These are phyloP conservation scores for Ogataea hybrid DNA, from an alignment of 1,139 yeast genomes.

Conservation along the genomic window DNA sequence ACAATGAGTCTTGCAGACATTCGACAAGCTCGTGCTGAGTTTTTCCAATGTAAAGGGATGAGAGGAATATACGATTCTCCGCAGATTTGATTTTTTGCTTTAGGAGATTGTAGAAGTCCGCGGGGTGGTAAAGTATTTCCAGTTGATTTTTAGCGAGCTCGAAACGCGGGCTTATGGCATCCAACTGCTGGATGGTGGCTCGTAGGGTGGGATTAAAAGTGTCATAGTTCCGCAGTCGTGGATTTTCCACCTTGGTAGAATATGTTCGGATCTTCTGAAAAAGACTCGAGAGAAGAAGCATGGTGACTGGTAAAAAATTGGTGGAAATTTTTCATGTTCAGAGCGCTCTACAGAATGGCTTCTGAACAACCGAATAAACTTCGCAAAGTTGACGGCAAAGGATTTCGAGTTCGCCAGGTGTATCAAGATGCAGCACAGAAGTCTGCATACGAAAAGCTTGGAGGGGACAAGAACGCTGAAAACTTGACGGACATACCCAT, in stretches of 20 bases:
- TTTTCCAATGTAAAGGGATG: slow-evolving; percentile 86
- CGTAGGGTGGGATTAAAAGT: slow-evolving; percentile 49
- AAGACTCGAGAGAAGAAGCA: slow-evolving; percentile 19
- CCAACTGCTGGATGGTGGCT: slow-evolving; percentile 54
- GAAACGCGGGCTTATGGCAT: slow-evolving; percentile 70
- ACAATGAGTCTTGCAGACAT: slow-evolving; percentile 59
- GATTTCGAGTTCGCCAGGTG: slow-evolving; percentile 49
- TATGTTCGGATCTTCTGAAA: slow-evolving; percentile 17
- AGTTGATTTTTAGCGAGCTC: slow-evolving; percentile 58
- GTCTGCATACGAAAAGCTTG: slow-evolving; percentile 44
- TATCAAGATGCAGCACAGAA: slow-evolving; percentile 41
- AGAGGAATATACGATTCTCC: slow-evolving; percentile 65
- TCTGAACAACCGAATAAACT: slow-evolving; percentile 12
- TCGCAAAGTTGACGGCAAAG: slow-evolving; percentile 38
- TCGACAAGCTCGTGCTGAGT: slow-evolving; percentile 70
- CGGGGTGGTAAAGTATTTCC: slow-evolving; percentile 63
- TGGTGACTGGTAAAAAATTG: slow-evolving; percentile 1
- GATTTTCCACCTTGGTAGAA: slow-evolving; percentile 29
- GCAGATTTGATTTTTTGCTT: slow-evolving; percentile 54
- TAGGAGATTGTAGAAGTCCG: slow-evolving; percentile 62
- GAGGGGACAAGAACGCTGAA: slow-evolving; percentile 35
- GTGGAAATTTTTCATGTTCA: slow-evolving; percentile 7
- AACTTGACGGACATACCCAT: slow-evolving; percentile 29
- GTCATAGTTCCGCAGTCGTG: slow-evolving; percentile 23
- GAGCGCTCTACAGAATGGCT: slow-evolving; percentile 3